Conservation (phyloP, 176 grass and related monocot genomes). For the Rhynchospora breviuscula region DNA sequence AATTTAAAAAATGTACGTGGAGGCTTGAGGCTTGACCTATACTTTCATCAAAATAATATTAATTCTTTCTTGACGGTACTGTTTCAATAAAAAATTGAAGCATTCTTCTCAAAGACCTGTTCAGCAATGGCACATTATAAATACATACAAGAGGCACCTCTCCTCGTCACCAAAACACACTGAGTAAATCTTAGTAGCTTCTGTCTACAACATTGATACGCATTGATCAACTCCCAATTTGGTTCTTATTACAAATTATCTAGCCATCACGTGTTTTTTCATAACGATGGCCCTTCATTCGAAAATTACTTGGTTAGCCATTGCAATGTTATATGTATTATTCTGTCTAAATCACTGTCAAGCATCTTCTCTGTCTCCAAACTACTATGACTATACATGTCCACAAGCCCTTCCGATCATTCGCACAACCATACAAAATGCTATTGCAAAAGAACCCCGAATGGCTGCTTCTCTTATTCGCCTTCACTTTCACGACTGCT, state of each 20-base stretch:
- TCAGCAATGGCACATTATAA: not conserved
- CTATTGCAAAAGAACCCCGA: not conserved
- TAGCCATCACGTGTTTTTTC: not conserved
- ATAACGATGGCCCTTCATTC: not conserved
- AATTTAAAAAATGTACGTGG: too few species aligned
- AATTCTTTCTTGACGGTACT: not conserved
- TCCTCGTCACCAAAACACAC: not conserved
- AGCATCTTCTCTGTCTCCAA: not conserved
- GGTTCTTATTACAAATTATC: not conserved
- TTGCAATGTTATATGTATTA: not conserved
- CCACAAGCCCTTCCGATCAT: constrained; percentile 1
- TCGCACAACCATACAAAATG: not conserved
- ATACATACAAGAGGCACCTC: not conserved
- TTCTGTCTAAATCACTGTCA: not conserved
- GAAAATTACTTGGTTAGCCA: not conserved
- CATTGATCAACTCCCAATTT: not conserved
- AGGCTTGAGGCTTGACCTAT: too few species aligned
- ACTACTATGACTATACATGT: constrained; percentile 7
- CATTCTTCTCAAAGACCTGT: not conserved
- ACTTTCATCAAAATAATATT: not conserved
- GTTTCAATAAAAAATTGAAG: not conserved
- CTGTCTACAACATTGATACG: not conserved
- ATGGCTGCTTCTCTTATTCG: constrained; percentile 15
- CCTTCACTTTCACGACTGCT: not conserved
- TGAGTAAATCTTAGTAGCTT: not conserved